Base-by-base conservation (phyloP, 139 green algal genomes). In the Chlorella sp. region DNA sequence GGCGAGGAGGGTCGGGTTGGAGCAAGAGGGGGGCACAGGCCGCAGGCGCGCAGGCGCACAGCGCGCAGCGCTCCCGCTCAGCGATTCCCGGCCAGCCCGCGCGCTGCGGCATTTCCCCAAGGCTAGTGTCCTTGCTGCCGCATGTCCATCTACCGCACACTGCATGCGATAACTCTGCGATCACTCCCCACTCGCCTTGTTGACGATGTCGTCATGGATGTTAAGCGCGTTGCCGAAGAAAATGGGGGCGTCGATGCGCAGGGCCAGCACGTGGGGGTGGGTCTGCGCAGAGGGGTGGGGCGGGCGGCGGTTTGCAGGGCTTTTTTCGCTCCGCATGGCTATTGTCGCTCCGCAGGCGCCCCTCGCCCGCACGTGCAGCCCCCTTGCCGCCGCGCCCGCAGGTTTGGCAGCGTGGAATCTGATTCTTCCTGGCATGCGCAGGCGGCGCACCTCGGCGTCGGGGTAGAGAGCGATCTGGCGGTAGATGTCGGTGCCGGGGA, bases 281-380 rank as follows among this genome's bases (percentile, higher is more conserved):
- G 42, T 9, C 27, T 62, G 21, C 46, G 17, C 46, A 55, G 14
- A 27, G 14, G 14, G 14, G 46, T 27, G 17, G 17, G 14, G 46
- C 14, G 46, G 46, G 46, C 14, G 14, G 17, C 14, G 46, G 14
- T 55, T 55, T 14, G 46, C 14, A 55, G 14, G 17, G 14, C 46
- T 27, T 14, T 55, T 95, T 95, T 81, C 96, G 92, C 76, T 92
- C 85, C 23, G 94, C 58, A 79, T 93, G 94, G 67, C 91, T 82
- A 81, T 91, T 91, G 0, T 90, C 79, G 17, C 76, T 27, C 14
- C 14, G 46, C 17, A 55, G 14, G 46, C 17, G 14, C 14, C 46
- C 14, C 46, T 14, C 14, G 14, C 14, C 14, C 14, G 14, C 14
- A 55, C 14, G 83, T 50, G 82, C 89, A 50, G 59, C 63, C 27